Percentiles rank a stretch among this genome's conserved stretches.
These are phyloP conservation scores for Euphorbia peplus DNA, from an alignment of 345 rosid species.

Conservation along the genomic window DNA sequence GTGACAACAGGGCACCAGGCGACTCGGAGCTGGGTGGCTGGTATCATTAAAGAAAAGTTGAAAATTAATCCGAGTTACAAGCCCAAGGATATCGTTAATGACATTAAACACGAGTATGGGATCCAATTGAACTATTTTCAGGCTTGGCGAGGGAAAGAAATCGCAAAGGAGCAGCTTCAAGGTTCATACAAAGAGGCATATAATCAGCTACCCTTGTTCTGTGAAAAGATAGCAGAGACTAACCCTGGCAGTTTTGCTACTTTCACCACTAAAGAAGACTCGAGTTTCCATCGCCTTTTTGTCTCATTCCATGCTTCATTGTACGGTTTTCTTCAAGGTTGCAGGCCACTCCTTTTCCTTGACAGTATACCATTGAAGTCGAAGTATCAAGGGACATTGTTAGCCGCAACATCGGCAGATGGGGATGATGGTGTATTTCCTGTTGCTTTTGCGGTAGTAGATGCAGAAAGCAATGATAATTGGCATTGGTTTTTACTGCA, in stretches of 20 bases:
- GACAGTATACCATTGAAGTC: slow-evolving; percentile 78
- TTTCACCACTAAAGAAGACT: slow-evolving; percentile 83
- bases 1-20: slow-evolving; percentile 75
- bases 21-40: slow-evolving; percentile 92
- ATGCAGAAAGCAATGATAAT: slow-evolving; percentile 68
- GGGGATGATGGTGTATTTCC: slow-evolving; percentile 81
- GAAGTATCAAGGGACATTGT: slow-evolving; percentile 81
- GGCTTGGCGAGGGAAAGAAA: slow-evolving; percentile 97
- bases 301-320: slow-evolving; percentile 80
- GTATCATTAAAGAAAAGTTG: slow-evolving; percentile 87
- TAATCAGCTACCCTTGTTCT: slow-evolving; percentile 67
- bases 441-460: slow-evolving; percentile 80
- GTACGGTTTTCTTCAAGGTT: slow-evolving; percentile 71
- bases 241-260: slow-evolving; percentile 87
- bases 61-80: slow-evolving; percentile 76
- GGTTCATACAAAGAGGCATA: slow-evolving; percentile 93
- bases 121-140: slow-evolving; percentile 86
- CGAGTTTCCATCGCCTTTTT: slow-evolving; percentile 88
- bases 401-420: slow-evolving; percentile 87
- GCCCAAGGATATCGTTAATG: slow-evolving; percentile 88
- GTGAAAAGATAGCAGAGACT: slow-evolving; percentile 78
- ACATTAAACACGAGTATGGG: slow-evolving; percentile 83
- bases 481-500: slow-evolving; percentile 96
- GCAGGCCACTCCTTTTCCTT: slow-evolving; percentile 89
- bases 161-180: slow-evolving; percentile 93